Evolutionary conservation across 768 basidiomycete genomes (phyloP), one percentile per base, ranked within the genome.

Genomic region (Tricholoma flavovirens): DNA sequence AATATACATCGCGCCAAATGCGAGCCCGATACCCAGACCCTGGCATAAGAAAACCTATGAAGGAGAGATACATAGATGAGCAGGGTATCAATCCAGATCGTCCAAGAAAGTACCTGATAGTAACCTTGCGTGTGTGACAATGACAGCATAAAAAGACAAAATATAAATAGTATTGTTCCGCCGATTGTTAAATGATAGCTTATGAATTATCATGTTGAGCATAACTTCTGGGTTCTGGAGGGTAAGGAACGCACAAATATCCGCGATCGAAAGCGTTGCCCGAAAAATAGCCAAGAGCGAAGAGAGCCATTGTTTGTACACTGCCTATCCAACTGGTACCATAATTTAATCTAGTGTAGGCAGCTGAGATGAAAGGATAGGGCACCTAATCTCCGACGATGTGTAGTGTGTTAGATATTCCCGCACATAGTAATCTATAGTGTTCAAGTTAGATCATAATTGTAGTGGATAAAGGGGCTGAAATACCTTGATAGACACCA

Each of bases 231-330:
- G 49, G 33, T 22, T 58, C n/a, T 5, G 5, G 15, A 48, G 14
- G n/a, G 15, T 12, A 26, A 26, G 10, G 9, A n/a, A 48, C 46
- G 15, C 14, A 77, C 77, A 77, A 80, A 58, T 80, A 78, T 43
- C 82, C 83, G 40, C 71, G 73, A 53, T 83, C 82, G 61, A 83
- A 81, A 7, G 75, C 54, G 32, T 70, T 66, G 12, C 83, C 83
- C 2, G 75, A 70, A 36, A 78, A 51, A 38, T 78, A 68, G 1
- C 81, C 81, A 24, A 73, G 66, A 4, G 74, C 69, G 56, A 83
- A 77, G 6, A 77, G 73, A 17, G 83, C 63, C 56, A 78, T 79
- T 15, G 79, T 70, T 59, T 85, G 82, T 0, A 72, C 64, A 3
- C 81, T 79, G 6, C 83, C 83, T 38, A 84, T 77, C 75, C 75